Conservation (phyloP, 2,329 filamentous ascomycete species). For the Exophiala spinifera region DNA sequence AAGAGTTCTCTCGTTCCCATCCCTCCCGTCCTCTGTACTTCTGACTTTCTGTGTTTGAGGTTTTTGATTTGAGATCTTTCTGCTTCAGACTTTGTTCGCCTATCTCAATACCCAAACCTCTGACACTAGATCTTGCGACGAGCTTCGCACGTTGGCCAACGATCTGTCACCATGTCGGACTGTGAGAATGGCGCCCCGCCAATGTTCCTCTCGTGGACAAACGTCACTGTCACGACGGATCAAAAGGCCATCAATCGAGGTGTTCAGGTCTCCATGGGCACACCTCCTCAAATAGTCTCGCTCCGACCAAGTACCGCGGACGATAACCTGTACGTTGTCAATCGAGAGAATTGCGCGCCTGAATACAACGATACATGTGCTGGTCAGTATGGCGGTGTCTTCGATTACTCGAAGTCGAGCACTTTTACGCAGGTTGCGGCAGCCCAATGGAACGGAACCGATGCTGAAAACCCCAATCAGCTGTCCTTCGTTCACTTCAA, state of each 20-base stretch:
- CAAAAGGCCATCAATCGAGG: slow-evolving; percentile 24
- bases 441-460: slow-evolving; percentile 24
- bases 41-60: neutral
- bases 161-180: slow-evolving; percentile 15
- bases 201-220: slow-evolving; percentile 21
- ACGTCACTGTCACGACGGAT: slow-evolving; percentile 25
- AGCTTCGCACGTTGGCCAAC: slow-evolving; percentile 3
- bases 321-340: slow-evolving; percentile 24
- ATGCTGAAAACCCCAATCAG: slow-evolving; percentile 6
- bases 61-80: slow-evolving; percentile 1
- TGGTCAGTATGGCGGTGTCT: slow-evolving; percentile 23
- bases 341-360: slow-evolving; percentile 21
- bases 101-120: neutral
- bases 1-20: neutral
- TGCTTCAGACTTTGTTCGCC: slow-evolving; percentile 1
- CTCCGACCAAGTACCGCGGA: slow-evolving; percentile 22
- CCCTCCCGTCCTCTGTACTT: neutral
- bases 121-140: neutral
- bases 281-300: slow-evolving; percentile 25
- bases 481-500: slow-evolving; percentile 26
- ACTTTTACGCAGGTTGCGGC: slow-evolving; percentile 20
- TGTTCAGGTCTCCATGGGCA: slow-evolving; percentile 24
- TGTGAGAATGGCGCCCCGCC: slow-evolving; percentile 24
- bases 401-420: slow-evolving; percentile 16
- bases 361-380: slow-evolving; percentile 25